These are phyloP conservation scores for Graphium sp. DNA, from an alignment of 2,329 filamentous ascomycete species.

Conservation along the genomic window DNA sequence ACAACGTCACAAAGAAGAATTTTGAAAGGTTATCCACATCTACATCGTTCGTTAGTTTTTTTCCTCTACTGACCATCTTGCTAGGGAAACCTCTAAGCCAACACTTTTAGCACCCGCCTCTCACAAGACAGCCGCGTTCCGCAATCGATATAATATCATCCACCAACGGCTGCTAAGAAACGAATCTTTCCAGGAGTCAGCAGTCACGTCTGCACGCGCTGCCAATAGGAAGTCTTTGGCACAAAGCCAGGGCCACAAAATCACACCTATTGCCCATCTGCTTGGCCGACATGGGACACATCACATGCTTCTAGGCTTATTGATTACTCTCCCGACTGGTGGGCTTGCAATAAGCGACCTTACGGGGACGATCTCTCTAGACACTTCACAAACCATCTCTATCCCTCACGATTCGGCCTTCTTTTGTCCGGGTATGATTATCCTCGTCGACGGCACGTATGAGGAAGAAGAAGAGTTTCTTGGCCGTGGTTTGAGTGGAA, in stretches of 20 bases:
- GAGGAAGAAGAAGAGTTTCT: slow-evolving; percentile 71
- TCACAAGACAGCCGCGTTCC: slow-evolving; percentile 73
- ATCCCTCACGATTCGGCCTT: slow-evolving; percentile 78
- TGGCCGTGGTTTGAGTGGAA: slow-evolving; percentile 55
- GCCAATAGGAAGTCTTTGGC: slow-evolving; percentile 8
- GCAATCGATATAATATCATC: slow-evolving; percentile 81
- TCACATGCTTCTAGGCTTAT: slow-evolving; percentile 74
- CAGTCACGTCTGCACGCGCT: slow-evolving; percentile 43
- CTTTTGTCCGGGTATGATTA: slow-evolving; percentile 92
- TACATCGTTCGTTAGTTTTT: not conserved
- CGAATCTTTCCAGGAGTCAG: slow-evolving; percentile 76
- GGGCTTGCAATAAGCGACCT: slow-evolving; percentile 70
- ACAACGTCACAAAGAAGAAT: slow-evolving; percentile 71
- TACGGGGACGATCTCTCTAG: slow-evolving; percentile 73
- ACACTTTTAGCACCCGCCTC: slow-evolving; percentile 60
- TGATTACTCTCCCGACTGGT: slow-evolving; percentile 67
- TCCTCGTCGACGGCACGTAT: slow-evolving; percentile 89
- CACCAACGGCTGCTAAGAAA: slow-evolving; percentile 86
- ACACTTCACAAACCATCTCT: slow-evolving; percentile 63
- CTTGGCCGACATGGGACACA: slow-evolving; percentile 67
- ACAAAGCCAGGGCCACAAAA: slow-evolving; percentile 58
- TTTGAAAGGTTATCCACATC: slow-evolving; percentile 51
- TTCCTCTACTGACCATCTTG: slow-evolving; percentile 7
- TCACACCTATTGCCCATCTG: slow-evolving; percentile 68
- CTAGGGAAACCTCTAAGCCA: slow-evolving; percentile 43